Conservation (phyloP, 2,329 filamentous ascomycete genomes). For the Colletotrichum tabaci region DNA sequence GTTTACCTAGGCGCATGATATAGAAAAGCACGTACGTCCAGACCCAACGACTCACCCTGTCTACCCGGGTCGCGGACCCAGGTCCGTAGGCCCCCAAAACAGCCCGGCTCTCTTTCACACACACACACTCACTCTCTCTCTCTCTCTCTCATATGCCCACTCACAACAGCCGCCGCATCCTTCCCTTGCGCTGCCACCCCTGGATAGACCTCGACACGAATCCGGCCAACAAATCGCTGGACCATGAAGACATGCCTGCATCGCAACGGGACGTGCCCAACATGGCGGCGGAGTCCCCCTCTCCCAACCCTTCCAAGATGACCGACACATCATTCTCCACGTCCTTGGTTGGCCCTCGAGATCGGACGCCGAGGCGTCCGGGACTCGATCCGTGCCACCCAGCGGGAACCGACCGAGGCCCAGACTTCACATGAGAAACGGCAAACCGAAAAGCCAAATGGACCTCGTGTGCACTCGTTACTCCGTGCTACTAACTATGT, state of each 20-base stretch:
- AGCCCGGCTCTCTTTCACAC: not conserved
- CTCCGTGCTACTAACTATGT: not conserved
- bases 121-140: too few relatives aligned
- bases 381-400: slow-evolving; percentile 4
- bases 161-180: not conserved
- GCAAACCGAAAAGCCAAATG: slow-evolving; percentile 2
- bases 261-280: not conserved
- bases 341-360: slow-evolving; percentile 17
- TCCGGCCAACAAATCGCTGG: not conserved
- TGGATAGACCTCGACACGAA: not conserved
- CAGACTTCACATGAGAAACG: slow-evolving; percentile 32
- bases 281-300: too few relatives aligned
- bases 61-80: slow-evolving; percentile 9
- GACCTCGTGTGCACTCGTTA: not conserved
- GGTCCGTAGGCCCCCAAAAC: slow-evolving; percentile 14
- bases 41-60: not conserved
- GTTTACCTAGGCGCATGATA: too few relatives aligned
- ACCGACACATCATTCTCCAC: not conserved
- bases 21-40: not conserved
- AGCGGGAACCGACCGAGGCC: slow-evolving; percentile 23
- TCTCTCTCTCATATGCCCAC: not conserved
- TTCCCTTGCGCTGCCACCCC: not conserved
- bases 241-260: not conserved
- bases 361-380: slow-evolving; percentile 29
- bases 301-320: not conserved